Evolutionary conservation across 225 moss, liverwort and hornwort species (phyloP).

Genomic region (Sphagnum tenellum): DNA sequence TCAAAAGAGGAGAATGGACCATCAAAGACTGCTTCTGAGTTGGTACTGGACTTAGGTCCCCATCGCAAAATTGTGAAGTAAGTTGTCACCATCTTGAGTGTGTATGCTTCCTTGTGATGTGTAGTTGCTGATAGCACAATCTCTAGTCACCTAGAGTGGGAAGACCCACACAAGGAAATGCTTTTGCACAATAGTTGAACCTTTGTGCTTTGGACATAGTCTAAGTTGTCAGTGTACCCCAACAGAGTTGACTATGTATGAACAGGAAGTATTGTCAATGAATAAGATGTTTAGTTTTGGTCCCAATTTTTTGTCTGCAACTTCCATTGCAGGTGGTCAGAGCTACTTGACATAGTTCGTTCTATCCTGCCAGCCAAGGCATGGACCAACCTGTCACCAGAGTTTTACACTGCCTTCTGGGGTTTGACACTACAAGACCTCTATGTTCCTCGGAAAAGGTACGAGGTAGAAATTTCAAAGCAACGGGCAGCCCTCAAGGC

Average conservation of each 20-base stretch:
- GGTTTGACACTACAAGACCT: slow-evolving; percentile 90
- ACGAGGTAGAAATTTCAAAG: slow-evolving; percentile 90
- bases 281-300: too few relatives aligned
- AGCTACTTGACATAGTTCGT: slow-evolving; percentile 70
- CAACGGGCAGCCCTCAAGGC: slow-evolving; percentile 77
- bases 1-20: slow-evolving; percentile 36
- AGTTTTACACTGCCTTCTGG: slow-evolving; percentile 96
- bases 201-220: too few relatives aligned
- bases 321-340: slow-evolving; percentile 62
- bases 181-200: too few relatives aligned
- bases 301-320: too few relatives aligned
- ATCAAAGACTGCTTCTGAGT: slow-evolving; percentile 31
- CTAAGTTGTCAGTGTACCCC: too few relatives aligned
- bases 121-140: too few relatives aligned
- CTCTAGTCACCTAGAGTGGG: too few relatives aligned
- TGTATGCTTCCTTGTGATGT: too few relatives aligned
- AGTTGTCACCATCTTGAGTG: slow-evolving; percentile 16
- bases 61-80: slow-evolving; percentile 68
- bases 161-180: too few relatives aligned
- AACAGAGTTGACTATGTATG: too few relatives aligned
- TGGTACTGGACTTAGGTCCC: slow-evolving; percentile 73
- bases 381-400: slow-evolving; percentile 95
- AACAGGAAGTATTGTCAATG: too few relatives aligned
- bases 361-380: slow-evolving; percentile 72
- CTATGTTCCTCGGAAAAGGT: slow-evolving; percentile 84